Base-by-base conservation (phyloP, 2,329 filamentous ascomycete genomes). In the Leptographium lundbergii region DNA sequence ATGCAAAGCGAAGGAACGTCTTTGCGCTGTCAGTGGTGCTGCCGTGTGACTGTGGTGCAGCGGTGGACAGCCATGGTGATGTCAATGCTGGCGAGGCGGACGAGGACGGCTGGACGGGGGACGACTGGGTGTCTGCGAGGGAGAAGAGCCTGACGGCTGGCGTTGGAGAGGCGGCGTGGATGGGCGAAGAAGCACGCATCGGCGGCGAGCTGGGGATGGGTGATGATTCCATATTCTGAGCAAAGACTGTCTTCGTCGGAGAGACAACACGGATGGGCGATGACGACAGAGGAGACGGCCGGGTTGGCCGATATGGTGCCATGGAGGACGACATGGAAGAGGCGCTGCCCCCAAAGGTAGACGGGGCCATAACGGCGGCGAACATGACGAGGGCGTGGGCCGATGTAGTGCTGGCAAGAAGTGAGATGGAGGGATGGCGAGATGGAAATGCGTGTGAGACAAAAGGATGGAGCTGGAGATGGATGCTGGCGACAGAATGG, bases 221-320 rank as follows among this genome's bases (percentile, higher is more conserved):
- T 3, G 81, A 82, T 2, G 81, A 84, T n/a, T 13, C 45, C 45
- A 48, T 25, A 9, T 19, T 22, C 45, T 14, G n/a, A 11, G 22
- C 48, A 25, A 71, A n/a, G 27, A 19, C 14, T 42, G 47, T 50
- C 45, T 7, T 19, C 4, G n/a, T 6, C n/a, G 73, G 71, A 13
- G 79, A 77, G 6, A 76, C 74, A n/a, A 76, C 74, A 64, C 80
- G 79, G 57, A 82, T 69, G 14, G 81, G 81, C 3, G 81, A 82
- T 2, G 81, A 84, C 3, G 81, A 81, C 4, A 83, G 77, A 6
- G 80, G 81, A 54, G 81, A 84, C 1, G 81, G 71, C 34, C 76
- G 70, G 42, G 69, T 62, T 2, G 81, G 81, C 19, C 74, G 74
- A 68, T 77, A 66, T 19, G 77, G 73, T n/a, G 73, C 65, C 47